Evolutionary conservation across 441 rosid species (phyloP).

Genomic region (Populus hybrid): DNA sequence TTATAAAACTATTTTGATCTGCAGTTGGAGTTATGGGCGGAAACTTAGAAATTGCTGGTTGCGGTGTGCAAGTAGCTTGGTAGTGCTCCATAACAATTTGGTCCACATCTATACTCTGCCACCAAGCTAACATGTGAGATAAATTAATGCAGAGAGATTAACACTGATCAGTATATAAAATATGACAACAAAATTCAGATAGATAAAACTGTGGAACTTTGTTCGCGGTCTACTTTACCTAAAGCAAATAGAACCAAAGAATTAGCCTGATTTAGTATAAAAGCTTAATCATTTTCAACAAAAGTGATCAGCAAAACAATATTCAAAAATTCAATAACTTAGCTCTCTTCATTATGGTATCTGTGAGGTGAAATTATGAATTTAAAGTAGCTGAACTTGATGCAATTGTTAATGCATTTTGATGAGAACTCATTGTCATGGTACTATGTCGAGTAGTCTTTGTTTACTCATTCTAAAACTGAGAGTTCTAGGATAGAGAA

Average conservation of each 20-base stretch:
- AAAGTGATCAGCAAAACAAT: slow-evolving; percentile 1
- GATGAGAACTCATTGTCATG: neutral
- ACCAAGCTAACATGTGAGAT: slow-evolving; percentile 11
- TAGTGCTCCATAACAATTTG: slow-evolving; percentile 87
- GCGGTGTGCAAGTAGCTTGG: slow-evolving; percentile 70
- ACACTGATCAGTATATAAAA: slow-evolving; percentile 7
- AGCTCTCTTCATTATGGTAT: neutral
- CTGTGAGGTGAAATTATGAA: neutral
- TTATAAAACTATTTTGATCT: too few relatives aligned
- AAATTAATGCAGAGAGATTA: slow-evolving; percentile 15
- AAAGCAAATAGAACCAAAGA: neutral
- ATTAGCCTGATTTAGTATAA: neutral
- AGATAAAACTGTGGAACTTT: neutral
- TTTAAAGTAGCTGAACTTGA: neutral
- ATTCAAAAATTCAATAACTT: neutral
- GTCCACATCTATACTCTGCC: slow-evolving; percentile 88
- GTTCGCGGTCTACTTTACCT: neutral
- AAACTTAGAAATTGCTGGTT: slow-evolving; percentile 56
- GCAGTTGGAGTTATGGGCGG: slow-evolving; percentile 41
- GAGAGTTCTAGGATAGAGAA: slow-evolving; percentile 3
- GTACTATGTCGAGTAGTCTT: neutral
- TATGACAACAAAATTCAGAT: neutral
- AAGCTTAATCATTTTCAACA: neutral
- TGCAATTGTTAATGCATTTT: neutral
- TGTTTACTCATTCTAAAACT: neutral